Percentiles rank a stretch among this genome's conserved stretches.
These are phyloP conservation scores for Saccharomyces hybrid DNA, from an alignment of 1,139 yeast genomes.

Conservation along the genomic window DNA sequence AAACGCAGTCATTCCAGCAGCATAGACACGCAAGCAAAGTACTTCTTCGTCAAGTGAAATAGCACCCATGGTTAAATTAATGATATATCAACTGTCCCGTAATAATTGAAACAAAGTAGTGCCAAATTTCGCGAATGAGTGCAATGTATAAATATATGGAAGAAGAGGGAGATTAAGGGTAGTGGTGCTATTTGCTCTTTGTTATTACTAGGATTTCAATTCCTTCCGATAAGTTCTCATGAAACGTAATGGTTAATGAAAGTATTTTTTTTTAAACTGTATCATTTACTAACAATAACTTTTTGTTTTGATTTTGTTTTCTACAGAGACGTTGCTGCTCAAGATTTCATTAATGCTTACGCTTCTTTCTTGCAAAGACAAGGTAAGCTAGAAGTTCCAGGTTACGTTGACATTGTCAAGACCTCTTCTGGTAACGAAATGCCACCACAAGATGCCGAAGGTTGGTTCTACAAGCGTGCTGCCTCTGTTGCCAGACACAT, in stretches of 20 bases:
- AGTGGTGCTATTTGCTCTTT: neutral
- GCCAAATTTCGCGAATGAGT: neutral
- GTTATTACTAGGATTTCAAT: neutral
- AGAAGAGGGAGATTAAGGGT: neutral
- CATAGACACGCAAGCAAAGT: neutral
- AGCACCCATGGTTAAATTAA: neutral
- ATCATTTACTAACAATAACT: conserved; percentile 21
- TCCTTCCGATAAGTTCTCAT: neutral
- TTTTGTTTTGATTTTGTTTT: conserved; percentile 29
- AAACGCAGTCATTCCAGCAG: neutral
- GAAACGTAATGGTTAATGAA: neutral
- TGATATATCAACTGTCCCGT: neutral
- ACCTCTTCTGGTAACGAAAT: conserved; percentile 98
- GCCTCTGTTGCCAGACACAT: conserved; percentile 99
- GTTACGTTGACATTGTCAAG: conserved; percentile 99
- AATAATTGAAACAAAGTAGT: neutral
- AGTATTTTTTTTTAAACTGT: neutral
- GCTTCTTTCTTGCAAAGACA: conserved; percentile 99
- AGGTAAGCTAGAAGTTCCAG: conserved; percentile 99
- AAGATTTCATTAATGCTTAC: conserved; percentile 98
- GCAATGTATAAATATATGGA: neutral
- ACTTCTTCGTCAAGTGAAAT: neutral
- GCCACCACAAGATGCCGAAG: conserved; percentile 99
- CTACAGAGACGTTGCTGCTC: conserved; percentile 98
- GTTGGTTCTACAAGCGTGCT: conserved; percentile 99